Evolutionary conservation across 306 rosid species (phyloP).

Genomic region (Vigna trinervia): DNA sequence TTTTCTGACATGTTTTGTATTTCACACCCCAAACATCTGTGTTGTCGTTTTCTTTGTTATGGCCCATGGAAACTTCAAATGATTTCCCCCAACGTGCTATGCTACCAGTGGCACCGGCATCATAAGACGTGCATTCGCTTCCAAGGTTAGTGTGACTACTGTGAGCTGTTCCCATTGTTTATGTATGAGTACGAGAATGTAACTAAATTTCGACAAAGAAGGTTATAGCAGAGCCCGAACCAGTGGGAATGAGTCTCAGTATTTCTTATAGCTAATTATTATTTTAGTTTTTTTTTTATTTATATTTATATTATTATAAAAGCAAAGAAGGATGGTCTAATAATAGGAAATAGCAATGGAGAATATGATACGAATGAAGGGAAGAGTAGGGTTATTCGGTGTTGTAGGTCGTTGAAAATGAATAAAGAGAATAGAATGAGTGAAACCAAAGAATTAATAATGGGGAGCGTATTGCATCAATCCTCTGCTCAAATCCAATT

Average conservation of each 20-base stretch:
- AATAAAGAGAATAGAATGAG: slow-evolving; percentile 11
- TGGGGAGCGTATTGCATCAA: background rate
- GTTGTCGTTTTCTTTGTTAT: slow-evolving; percentile 16
- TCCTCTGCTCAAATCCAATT: background rate
- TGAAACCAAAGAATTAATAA: background rate
- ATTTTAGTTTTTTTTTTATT: too few species aligned
- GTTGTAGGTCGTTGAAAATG: background rate
- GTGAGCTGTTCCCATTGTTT: background rate
- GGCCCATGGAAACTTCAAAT: slow-evolving; percentile 30
- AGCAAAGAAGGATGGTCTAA: background rate
- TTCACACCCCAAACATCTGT: slow-evolving; percentile 38
- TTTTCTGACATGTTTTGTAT: slow-evolving; percentile 16
- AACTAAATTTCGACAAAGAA: background rate
- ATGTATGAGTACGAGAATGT: background rate
- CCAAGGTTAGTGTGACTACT: slow-evolving; percentile 42
- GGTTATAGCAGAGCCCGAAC: background rate
- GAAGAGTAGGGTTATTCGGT: background rate
- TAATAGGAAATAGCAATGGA: background rate
- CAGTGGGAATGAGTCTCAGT: background rate
- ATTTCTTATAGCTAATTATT: background rate
- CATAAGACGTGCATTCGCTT: slow-evolving; percentile 14
- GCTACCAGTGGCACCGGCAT: background rate
- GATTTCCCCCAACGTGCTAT: slow-evolving; percentile 37
- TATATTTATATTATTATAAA: background rate
- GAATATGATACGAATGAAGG: slow-evolving; percentile 22